These are phyloP conservation scores for Rhodomyrtus tomentosa DNA, from an alignment of 345 rosid species.

Conservation along the genomic window DNA sequence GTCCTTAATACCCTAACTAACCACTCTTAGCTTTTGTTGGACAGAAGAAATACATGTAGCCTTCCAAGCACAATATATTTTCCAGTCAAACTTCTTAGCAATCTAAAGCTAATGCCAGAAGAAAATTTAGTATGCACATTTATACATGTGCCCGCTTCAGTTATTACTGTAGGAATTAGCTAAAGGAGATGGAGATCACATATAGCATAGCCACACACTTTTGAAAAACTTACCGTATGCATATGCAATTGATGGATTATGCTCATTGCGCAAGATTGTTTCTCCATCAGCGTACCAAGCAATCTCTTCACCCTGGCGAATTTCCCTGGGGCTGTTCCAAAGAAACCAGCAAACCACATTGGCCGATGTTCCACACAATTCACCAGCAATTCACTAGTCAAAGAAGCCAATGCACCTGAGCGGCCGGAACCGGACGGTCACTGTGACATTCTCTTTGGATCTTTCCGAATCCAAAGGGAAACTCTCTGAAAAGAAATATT, in stretches of 20 bases:
- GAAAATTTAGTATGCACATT: not conserved
- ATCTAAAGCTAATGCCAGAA: not conserved
- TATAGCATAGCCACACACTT: not conserved
- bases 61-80: not conserved
- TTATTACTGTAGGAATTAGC: not conserved
- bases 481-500: conserved; percentile 45
- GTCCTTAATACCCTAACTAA: not conserved
- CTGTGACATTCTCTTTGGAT: conserved; percentile 86
- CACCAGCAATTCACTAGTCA: not conserved
- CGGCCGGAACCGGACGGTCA: conserved; percentile 96
- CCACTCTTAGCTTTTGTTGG: not conserved
- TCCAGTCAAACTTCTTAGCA: not conserved
- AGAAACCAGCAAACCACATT: conserved; percentile 7
- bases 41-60: not conserved
- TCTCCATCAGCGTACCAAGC: conserved; percentile 99
- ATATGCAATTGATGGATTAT: conserved; percentile 78
- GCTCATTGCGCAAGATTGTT: conserved; percentile 80
- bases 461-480: conserved; percentile 25
- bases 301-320: conserved; percentile 96
- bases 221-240: conserved; percentile 65
- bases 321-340: conserved; percentile 76
- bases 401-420: conserved; percentile 45
- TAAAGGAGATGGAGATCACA: not conserved
- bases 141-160: not conserved
- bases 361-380: not conserved